phyloP scores from a whole-genome alignment of 192 early-diverging fungal species.

The Gonapodya prolifera region DNA sequence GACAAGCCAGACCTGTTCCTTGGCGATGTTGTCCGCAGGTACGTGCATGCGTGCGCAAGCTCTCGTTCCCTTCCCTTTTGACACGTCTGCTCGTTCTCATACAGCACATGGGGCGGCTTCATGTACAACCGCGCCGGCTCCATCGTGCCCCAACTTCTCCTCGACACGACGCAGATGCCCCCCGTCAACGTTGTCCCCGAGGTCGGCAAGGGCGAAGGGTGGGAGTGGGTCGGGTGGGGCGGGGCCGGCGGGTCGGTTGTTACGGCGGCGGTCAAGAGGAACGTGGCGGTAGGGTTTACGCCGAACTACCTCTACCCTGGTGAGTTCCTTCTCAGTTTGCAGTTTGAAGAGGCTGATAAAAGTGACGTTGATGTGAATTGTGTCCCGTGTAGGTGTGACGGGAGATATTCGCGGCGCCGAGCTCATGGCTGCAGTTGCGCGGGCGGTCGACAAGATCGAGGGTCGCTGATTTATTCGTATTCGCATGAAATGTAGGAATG shows the following conservation, averaged over 20 bases:
- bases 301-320: not conserved
- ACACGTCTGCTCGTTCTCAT: too few relatives aligned
- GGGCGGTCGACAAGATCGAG: not conserved
- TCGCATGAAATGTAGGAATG: not conserved
- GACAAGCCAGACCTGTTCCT: not conserved
- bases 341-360: not conserved
- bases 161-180: not conserved
- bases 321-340: not conserved
- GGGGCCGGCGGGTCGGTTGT: not conserved
- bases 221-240: constrained; percentile 3
- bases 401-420: not conserved
- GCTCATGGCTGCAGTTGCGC: not conserved
- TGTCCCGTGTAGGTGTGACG: not conserved
- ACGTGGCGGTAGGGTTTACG: not conserved
- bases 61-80: too few relatives aligned
- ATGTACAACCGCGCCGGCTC: not conserved
- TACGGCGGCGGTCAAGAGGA: not conserved
- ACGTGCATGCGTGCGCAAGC: too few relatives aligned
- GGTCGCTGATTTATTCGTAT: too few relatives aligned
- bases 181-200: not conserved
- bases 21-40: not conserved
- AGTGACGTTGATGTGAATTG: not conserved
- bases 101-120: not conserved
- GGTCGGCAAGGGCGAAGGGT: not conserved
- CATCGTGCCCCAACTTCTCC: not conserved